Conservation (phyloP, 371 early-diverging fungal species). For the Mortierella polycephala region DNA sequence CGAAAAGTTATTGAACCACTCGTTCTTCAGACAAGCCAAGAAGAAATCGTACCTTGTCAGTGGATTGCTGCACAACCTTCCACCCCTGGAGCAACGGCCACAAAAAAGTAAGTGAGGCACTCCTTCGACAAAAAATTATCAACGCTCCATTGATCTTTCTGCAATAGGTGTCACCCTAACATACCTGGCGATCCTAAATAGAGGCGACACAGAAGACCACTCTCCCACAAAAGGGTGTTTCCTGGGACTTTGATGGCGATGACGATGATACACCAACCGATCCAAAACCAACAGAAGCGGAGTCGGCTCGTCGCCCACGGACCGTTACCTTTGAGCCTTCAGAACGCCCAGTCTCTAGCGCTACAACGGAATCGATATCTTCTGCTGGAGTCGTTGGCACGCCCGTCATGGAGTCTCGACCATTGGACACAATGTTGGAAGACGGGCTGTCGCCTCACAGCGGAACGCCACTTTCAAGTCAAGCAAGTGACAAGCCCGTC, state of each 20-base stretch:
- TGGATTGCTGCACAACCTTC: slow-evolving; percentile 70
- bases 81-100: slow-evolving; percentile 75
- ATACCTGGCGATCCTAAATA: slow-evolving; percentile 12
- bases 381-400: slow-evolving; percentile 9
- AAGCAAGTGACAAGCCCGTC: slow-evolving; percentile 25
- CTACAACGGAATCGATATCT: slow-evolving; percentile 20
- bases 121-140: not conserved
- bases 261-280: slow-evolving; percentile 13
- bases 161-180: not conserved
- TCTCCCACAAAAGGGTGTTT: slow-evolving; percentile 56
- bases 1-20: slow-evolving; percentile 79
- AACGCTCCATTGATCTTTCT: not conserved
- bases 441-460: slow-evolving; percentile 17
- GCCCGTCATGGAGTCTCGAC: slow-evolving; percentile 16
- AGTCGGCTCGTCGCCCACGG: slow-evolving; percentile 23
- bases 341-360: slow-evolving; percentile 15
- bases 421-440: slow-evolving; percentile 13
- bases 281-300: slow-evolving; percentile 8
- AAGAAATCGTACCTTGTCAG: slow-evolving; percentile 75
- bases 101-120: slow-evolving; percentile 56
- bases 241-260: slow-evolving; percentile 63
- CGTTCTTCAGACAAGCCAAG: slow-evolving; percentile 87
- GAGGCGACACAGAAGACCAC: slow-evolving; percentile 50
- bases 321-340: slow-evolving; percentile 27
- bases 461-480: slow-evolving; percentile 18